A percentile compares a stretch with the other conserved stretches of the same genome.
These are phyloP conservation scores for Scenedesmus sp. DNA, from an alignment of 163 green algal species.

Conservation along the genomic window DNA sequence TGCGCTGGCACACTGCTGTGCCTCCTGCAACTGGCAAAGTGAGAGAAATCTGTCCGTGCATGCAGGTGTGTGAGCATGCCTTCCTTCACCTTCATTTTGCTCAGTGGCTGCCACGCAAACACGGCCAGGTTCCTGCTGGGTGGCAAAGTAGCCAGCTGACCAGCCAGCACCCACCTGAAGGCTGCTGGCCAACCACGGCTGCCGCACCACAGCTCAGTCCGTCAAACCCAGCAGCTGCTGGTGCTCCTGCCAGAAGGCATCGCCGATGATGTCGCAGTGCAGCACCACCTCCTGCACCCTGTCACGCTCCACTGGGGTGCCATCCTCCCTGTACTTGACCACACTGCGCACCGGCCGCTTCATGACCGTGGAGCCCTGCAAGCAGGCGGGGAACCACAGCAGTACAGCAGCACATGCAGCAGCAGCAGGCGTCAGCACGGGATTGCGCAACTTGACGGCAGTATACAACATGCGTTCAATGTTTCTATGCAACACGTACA, in stretches of 20 bases:
- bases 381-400: not conserved
- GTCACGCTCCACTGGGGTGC: conserved; percentile 58
- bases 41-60: no score
- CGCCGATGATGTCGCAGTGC: conserved; percentile 88
- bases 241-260: conserved; percentile 85
- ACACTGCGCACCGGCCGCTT: conserved; percentile 57
- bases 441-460: no score
- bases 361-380: conserved; percentile 86
- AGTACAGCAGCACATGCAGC: not conserved
- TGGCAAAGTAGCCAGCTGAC: not conserved
- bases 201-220: not conserved
- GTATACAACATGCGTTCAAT: no score
- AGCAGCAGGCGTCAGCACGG: not conserved
- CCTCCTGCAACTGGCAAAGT: no score
- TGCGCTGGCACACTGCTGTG: no score
- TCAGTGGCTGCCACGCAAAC: no score
- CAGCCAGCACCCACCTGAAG: no score
- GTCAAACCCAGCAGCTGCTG: conserved; percentile 61
- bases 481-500: no score
- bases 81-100: no score
- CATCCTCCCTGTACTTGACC: conserved; percentile 69
- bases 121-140: no score
- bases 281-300: conserved; percentile 59
- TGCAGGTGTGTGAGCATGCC: no score
- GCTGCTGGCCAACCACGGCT: no score